Base-by-base conservation (phyloP, 2,329 filamentous ascomycete species). In the Apiospora hydei region DNA sequence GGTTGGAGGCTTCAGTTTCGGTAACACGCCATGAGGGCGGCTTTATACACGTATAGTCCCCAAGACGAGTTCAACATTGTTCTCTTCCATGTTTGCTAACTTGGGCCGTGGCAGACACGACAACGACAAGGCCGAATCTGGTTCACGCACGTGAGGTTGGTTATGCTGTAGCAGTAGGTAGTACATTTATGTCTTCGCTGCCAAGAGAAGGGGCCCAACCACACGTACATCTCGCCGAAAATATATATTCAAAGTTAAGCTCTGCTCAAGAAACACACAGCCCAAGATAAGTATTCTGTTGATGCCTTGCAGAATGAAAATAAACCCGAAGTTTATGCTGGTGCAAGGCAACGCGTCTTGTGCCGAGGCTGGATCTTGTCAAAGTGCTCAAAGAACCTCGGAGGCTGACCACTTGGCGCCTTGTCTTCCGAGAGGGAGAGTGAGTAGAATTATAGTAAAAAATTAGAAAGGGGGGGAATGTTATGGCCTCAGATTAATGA, bases 401-500 rank as follows among this genome's bases (percentile, higher is more conserved):
- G 30, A 21, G 57, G 57, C 34, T 64, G 21, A 64, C 57, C 57
- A 64, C 57, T 64, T 64, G 57, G 57, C 41, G 18, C 57, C 57
- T 64, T n/a, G 18, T 24, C 30, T 41, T 18, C 21, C 21, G 11
- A 41, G 57, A 64, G 57, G 34, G n/a, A 68, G 41, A 24, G 18
- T 46, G 41, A 46, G n/a, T 18, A 44, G 18, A 24, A 21, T 41
- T 24, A 34, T 61, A 47, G 24, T 51, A 53, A 41, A 57, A 26
- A 38, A 61, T 43, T 43, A 13, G 18, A 44, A 41, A 7, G 44
- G 34, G 21, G 16, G 26, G 21, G 24, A 51, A 38, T 43, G 10
- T 13, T n/a, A 7, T 47, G 69, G 70, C 72, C 70, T 73, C 72
- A 71, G 72, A 73, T 51, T 69, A 53, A 49, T 70, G 57, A 69